Conservation (phyloP, 768 basidiomycete species). For the Amanita thiersii region DNA sequence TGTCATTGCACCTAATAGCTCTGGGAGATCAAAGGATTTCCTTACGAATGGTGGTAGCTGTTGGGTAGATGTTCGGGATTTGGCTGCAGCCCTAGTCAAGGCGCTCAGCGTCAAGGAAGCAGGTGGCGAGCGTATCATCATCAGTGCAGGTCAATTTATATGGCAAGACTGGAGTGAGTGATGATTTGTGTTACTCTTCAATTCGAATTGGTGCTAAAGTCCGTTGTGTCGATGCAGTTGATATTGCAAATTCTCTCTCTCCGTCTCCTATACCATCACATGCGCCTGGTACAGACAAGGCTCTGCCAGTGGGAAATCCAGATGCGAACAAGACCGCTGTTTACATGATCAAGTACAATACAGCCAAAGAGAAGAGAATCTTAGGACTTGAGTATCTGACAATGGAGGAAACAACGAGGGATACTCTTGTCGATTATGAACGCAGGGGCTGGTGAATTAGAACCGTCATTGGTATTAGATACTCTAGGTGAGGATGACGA, state of each 20-base stretch:
- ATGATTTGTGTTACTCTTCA: not conserved
- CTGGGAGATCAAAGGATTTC: constrained; percentile 14
- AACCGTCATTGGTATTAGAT: no score
- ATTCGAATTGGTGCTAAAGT: not conserved
- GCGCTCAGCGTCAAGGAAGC: constrained; percentile 27
- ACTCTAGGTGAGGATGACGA: no score
- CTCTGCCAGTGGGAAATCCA: constrained; percentile 17
- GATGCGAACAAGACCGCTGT: not conserved
- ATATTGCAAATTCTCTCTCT: constrained; percentile 20
- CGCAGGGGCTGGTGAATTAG: constrained; percentile 6
- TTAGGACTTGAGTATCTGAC: constrained; percentile 1
- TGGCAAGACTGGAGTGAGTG: constrained; percentile 31
- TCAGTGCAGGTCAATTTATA: constrained; percentile 24
- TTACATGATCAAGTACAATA: not conserved
- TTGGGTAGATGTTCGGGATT: constrained; percentile 49
- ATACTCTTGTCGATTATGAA: constrained; percentile 4
- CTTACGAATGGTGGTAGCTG: constrained; percentile 15
- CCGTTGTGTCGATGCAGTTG: constrained; percentile 19
- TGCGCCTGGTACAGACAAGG: constrained; percentile 16
- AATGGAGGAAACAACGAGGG: constrained; percentile 12
- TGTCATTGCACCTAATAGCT: constrained; percentile 15
- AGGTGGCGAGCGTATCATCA: constrained; percentile 49
- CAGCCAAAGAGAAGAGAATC: not conserved
- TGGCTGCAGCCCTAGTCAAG: constrained; percentile 40
- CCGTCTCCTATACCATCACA: no score